phyloP scores from a whole-genome alignment of 306 rosid genomes.

The Gillenia trifoliata region DNA sequence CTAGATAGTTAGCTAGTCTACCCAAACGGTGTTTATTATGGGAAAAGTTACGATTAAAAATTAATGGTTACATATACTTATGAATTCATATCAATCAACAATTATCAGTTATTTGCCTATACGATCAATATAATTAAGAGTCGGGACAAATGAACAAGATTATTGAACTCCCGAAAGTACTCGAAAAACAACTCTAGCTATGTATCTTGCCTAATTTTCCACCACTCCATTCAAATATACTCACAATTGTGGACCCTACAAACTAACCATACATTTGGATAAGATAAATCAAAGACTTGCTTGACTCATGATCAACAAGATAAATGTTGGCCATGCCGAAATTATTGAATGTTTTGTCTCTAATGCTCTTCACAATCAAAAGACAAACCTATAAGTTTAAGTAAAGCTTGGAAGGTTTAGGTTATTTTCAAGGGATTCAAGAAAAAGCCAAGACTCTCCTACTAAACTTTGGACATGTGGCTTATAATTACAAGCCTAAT shows the following conservation, averaged over 20 bases:
- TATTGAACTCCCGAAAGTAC: neutral
- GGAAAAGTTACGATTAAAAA: too few species aligned
- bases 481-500: slow-evolving; percentile 2
- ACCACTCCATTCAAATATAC: neutral
- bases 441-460: neutral
- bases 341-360: slow-evolving; percentile 12
- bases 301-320: neutral
- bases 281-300: too few species aligned
- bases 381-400: neutral
- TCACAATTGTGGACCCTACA: neutral
- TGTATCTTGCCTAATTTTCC: neutral
- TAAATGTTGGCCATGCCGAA: neutral
- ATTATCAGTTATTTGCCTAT: neutral
- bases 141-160: neutral
- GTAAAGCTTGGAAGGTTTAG: slow-evolving; percentile 28
- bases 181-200: neutral
- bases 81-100: neutral
- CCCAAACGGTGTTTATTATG: neutral
- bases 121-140: neutral
- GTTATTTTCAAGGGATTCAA: neutral
- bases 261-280: neutral
- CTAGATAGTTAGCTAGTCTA: neutral
- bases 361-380: neutral
- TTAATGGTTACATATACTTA: too few species aligned
- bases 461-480: slow-evolving; percentile 10